These are phyloP conservation scores for Chimonanthus praecox DNA, from an alignment of 164 flowering plant genomes.

Conservation along the genomic window DNA sequence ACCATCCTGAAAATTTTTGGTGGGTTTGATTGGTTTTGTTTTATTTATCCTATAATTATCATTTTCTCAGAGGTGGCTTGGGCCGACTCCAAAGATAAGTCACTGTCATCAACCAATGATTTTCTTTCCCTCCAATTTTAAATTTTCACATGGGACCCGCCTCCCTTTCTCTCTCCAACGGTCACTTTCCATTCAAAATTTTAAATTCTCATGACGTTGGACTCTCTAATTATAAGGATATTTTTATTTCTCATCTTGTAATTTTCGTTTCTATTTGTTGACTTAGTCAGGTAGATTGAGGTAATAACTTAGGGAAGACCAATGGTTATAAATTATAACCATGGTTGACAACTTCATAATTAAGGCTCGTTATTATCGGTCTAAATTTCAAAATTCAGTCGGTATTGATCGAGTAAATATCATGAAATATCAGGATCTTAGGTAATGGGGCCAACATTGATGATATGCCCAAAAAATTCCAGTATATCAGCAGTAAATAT, in stretches of 20 bases:
- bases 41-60: constrained; percentile 1
- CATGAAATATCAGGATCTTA: no score
- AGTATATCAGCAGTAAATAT: no score
- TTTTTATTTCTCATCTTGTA: constrained; percentile 1
- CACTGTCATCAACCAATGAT: constrained; percentile 6
- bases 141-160: neutral
- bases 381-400: no score
- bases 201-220: constrained; percentile 13
- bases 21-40: neutral
- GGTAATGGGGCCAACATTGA: no score
- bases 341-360: neutral
- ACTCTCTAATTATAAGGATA: constrained; percentile 1
- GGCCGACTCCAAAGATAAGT: constrained; percentile 17
- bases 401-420: no score
- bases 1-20: no score
- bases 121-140: constrained; percentile 4
- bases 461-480: no score
- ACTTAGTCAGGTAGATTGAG: constrained; percentile 7
- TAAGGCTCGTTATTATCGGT: no score
- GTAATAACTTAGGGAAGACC: constrained; percentile 4
- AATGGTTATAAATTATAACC: neutral
- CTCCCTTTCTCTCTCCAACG: constrained; percentile 5
- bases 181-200: constrained; percentile 19
- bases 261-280: neutral
- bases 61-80: constrained; percentile 8